Conservation (phyloP, 371 early-diverging fungal species). For the Mucor ambiguus region DNA sequence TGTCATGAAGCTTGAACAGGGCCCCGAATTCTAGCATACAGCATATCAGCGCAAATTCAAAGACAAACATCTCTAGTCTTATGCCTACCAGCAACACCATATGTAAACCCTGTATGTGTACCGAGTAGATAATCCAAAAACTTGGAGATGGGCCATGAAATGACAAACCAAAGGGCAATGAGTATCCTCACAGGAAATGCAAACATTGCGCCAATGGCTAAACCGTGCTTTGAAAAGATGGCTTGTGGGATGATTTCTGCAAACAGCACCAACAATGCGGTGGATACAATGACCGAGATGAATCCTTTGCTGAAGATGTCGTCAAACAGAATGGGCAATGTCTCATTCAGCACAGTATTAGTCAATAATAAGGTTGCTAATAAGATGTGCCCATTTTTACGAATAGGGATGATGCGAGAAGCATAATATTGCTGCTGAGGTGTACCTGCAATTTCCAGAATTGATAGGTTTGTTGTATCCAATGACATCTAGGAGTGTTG, state of each 20-base stretch:
- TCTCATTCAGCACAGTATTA: slow-evolving; percentile 85
- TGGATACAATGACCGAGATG: slow-evolving; percentile 76
- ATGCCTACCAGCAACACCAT: slow-evolving; percentile 57
- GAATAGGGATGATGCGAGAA: slow-evolving; percentile 71
- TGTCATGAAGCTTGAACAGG: slow-evolving; percentile 70
- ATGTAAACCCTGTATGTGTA: slow-evolving; percentile 66
- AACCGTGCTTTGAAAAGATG: slow-evolving; percentile 77
- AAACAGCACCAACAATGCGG: slow-evolving; percentile 77
- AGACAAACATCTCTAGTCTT: not conserved
- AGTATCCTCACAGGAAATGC: slow-evolving; percentile 72
- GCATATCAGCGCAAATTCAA: not conserved
- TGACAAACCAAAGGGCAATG: slow-evolving; percentile 64
- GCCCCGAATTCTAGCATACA: slow-evolving; percentile 65
- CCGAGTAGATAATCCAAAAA: slow-evolving; percentile 80
- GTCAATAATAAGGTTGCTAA: slow-evolving; percentile 76
- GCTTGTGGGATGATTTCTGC: slow-evolving; percentile 91
- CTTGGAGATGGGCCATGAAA: slow-evolving; percentile 82
- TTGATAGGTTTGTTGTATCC: slow-evolving; percentile 61
- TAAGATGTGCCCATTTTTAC: slow-evolving; percentile 77
- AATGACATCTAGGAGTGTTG: slow-evolving; percentile 59
- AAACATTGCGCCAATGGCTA: slow-evolving; percentile 81
- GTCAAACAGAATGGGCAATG: slow-evolving; percentile 81
- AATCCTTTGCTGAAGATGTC: slow-evolving; percentile 62
- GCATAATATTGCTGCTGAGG: slow-evolving; percentile 66
- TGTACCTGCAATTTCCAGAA: slow-evolving; percentile 67